These are phyloP conservation scores for Neofusicoccum ribis DNA, from an alignment of 2,329 filamentous ascomycete species.

Conservation along the genomic window DNA sequence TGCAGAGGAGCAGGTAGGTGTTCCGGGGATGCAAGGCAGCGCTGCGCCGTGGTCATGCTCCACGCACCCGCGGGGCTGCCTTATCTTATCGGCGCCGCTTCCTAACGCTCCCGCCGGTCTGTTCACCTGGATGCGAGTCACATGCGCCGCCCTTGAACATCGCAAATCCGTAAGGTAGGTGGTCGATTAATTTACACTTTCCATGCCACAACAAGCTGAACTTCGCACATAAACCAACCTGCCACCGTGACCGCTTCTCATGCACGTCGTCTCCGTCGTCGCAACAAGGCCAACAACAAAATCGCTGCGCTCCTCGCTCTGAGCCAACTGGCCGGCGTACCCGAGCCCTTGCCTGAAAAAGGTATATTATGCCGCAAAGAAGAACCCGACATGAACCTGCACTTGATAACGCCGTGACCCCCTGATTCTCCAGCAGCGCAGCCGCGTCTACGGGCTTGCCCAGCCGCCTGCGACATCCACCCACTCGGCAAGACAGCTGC, in stretches of 20 bases:
- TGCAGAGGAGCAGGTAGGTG: neutral
- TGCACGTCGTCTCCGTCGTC: constrained; percentile 8
- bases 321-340: constrained; percentile 15
- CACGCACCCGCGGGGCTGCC: constrained; percentile 12
- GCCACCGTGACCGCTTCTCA: constrained; percentile 3
- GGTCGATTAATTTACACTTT: constrained; percentile 20
- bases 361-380: constrained; percentile 21
- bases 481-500: constrained; percentile 93
- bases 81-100: constrained; percentile 13
- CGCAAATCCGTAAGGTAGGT: neutral
- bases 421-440: constrained; percentile 1
- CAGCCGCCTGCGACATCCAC: constrained; percentile 95
- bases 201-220: constrained; percentile 8
- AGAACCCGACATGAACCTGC: constrained; percentile 19
- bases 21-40: constrained; percentile 18
- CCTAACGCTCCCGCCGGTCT: neutral
- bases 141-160: neutral
- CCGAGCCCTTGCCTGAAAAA: constrained; percentile 16
- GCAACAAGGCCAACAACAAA: constrained; percentile 10
- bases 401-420: constrained; percentile 17
- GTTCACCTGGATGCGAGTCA: neutral
- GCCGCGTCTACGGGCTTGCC: constrained; percentile 58
- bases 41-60: constrained; percentile 18
- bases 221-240: constrained; percentile 11
- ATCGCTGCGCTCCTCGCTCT: constrained; percentile 13